A percentile compares a stretch with the other conserved stretches of the same genome.
Conservation (phyloP, 768 basidiomycete genomes). For the Chalciporus piperatus region DNA sequence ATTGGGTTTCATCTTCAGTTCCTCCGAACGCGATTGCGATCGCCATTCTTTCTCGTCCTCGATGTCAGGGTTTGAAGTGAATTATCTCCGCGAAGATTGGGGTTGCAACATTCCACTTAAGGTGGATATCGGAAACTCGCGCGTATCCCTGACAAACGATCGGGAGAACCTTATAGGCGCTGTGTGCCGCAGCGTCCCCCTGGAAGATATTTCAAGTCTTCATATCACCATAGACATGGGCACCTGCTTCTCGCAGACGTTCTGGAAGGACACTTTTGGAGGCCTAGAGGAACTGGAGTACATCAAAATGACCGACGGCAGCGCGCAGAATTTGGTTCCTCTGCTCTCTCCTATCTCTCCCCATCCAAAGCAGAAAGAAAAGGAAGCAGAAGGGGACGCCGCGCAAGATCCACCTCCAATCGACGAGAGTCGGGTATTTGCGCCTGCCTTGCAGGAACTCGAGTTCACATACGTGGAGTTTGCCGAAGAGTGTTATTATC, state of each 20-base stretch:
- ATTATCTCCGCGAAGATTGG: conserved; percentile 15
- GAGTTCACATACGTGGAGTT: conserved; percentile 10
- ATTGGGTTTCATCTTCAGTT: conserved; percentile 18
- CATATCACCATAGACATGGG: conserved; percentile 10
- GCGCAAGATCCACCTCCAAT: not conserved
- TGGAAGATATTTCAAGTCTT: conserved; percentile 9
- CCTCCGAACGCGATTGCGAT: conserved; percentile 7
- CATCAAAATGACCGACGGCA: conserved; percentile 7
- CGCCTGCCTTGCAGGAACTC: conserved; percentile 14
- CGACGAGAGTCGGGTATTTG: conserved; percentile 9
- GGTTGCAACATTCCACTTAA: conserved; percentile 19
- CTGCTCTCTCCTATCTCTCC: conserved; percentile 2
- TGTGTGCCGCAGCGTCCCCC: conserved; percentile 13
- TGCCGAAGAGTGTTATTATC: conserved; percentile 2
- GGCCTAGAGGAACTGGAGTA: conserved; percentile 10
- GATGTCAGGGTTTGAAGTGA: conserved; percentile 5
- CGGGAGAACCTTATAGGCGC: conserved; percentile 9
- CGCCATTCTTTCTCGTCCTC: conserved; percentile 8
- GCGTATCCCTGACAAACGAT: conserved; percentile 6
- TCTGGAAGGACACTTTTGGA: conserved; percentile 20
- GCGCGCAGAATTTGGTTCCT: conserved; percentile 8
- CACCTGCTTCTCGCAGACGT: conserved; percentile 5
- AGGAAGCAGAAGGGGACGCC: not conserved
- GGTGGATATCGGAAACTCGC: conserved; percentile 9
- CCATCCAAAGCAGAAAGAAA: not conserved